Evolutionary conservation across 257 asterid species (phyloP), one percentile per base, ranked within the genome.

Genomic region (Ajuga chamaepitys): DNA sequence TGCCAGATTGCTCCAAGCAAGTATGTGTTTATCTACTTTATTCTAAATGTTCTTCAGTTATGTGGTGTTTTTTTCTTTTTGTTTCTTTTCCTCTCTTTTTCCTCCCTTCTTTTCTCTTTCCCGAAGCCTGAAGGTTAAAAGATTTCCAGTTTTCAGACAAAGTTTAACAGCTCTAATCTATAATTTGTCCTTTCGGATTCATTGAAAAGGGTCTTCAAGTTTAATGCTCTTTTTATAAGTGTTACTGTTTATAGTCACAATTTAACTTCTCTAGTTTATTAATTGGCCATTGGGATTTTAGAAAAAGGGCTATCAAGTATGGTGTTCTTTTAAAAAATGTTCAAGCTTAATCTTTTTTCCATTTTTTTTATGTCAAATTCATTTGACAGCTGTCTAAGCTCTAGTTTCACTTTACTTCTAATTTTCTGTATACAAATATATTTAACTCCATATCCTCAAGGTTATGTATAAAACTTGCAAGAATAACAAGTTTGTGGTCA

Each of bases 21-120:
- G 92, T 81, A 80, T 69, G 78, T 74, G 48, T 9, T 28, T 37
- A 20, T 59, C 32, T 58, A 40, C 44, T 61, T 61, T 24, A 35
- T 51, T 67, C 52, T 13, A 25, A 52, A 52, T 66, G 52, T 53
- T 35, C 53, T 20, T 64, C 48, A 47, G 21, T 62, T 0, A 40
- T 21, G 13, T 38, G 14, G n/a, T 38, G 25, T 66, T 40, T 38
- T n/a, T 47, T n/a, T n/a, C n/a, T 66, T 47, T 51, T 51, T 12
- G 18, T 20, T 22, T 8, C 1, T n/a, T 9, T 25, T 17, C 1
- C 5, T 18, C 20, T 51, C 20, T 17, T 20, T 48, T 48, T 20
- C 20, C 8, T n/a, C n/a, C 56, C 32, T 3, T 9, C 16, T 48
- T 20, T 48, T 8, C 32, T 11, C 56, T 26, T 7, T 21, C 32